Evolutionary conservation across 2,329 filamentous ascomycete species (phyloP), one percentile per base, ranked within the genome.

Genomic region (Diplodia sapinea): DNA sequence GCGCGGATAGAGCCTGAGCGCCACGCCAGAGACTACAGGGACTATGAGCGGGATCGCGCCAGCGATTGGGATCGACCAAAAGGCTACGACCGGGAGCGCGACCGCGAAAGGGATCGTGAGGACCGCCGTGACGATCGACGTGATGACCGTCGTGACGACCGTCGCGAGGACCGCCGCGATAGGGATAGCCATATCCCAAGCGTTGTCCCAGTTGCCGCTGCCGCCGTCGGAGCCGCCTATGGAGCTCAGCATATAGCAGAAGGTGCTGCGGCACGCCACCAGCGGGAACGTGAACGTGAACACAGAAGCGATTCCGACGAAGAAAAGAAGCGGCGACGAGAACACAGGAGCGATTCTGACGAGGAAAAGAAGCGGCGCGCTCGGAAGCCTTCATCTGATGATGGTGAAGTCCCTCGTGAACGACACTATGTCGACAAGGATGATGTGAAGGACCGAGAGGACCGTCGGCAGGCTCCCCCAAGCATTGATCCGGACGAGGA

Each of bases 401-500:
- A 72, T 15, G 77, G 76, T 56, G 73, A 77, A 31, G 76, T 77
- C 52, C 73, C 69, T 56, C 70, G 70, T 20, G 67, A 69, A 31
- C 74, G 77, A 26, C 76, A 79, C 66, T 79, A 79, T 51, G 76
- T 77, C 31, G 72, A 74, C 38, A 65, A 59, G 13, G 69, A 70
- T 51, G 70, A 69, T 23, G 68, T 66, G 11, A 73, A 74, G 23
- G 77, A 78, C 31, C 65, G 69, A 20, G 78, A 80, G 3, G 66
- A 72, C 36, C 71, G 70, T 38, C 70, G 73, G 23, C 72, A 75
- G 52, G 17, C 68, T n/a, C 73, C 76, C 9, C 67, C 74, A 15
- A 70, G 74, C 23, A 61, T 82, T 2, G 82, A 84, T 66, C 79
- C 83, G 4, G 82, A 85, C 50, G 82, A 84, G 70, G 83, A 85